Conservation (phyloP, 257 asterid species). For the Solanum medicagineum region DNA sequence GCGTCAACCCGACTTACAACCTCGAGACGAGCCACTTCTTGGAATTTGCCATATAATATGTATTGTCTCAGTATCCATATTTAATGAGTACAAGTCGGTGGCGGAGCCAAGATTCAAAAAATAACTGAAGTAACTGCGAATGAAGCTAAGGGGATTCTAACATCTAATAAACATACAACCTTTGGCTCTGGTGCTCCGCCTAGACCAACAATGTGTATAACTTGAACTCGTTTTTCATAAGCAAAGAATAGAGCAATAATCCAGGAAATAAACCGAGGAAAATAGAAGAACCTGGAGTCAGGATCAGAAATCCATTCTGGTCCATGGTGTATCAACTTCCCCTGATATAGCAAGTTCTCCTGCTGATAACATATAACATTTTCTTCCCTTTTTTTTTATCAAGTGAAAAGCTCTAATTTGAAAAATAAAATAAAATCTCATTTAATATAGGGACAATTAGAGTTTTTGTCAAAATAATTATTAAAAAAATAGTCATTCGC, state of each 20-base stretch:
- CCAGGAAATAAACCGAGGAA: no score
- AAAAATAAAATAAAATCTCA: not conserved
- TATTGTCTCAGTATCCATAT: not conserved
- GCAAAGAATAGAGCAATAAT: no score
- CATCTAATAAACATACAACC: not conserved
- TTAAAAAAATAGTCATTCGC: no score
- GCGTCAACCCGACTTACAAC: not conserved
- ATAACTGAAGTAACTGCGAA: not conserved
- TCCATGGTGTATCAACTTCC: not conserved
- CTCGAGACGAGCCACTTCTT: not conserved
- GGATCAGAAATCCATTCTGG: slow-evolving; percentile 7
- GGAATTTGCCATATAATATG: not conserved
- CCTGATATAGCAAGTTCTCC: slow-evolving; percentile 14
- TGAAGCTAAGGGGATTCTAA: not conserved
- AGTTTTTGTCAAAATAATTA: no score
- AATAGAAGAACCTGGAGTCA: slow-evolving; percentile 21
- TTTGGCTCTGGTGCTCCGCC: not conserved
- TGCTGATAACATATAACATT: slow-evolving; percentile 22
- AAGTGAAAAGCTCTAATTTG: slow-evolving; percentile 21
- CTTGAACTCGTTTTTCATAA: no score
- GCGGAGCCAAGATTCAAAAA: not conserved
- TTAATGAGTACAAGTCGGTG: not conserved
- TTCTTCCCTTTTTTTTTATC: slow-evolving; percentile 17
- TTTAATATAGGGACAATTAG: no score
- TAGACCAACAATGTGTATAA: not conserved